Evolutionary conservation across 2,329 filamentous ascomycete genomes (phyloP).

Genomic region (Byssothecium circinans): DNA sequence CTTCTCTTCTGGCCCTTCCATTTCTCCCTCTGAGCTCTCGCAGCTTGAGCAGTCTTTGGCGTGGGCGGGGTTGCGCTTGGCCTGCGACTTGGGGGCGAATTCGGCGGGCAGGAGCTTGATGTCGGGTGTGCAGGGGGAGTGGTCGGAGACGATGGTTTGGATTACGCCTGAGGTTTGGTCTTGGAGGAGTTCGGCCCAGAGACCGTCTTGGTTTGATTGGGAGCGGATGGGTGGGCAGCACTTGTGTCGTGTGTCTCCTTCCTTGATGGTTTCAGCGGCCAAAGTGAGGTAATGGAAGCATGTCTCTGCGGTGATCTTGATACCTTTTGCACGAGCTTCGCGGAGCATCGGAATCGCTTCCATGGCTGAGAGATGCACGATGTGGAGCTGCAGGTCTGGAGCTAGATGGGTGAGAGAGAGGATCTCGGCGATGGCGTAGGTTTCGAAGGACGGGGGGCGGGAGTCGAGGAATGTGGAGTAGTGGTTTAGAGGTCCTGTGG

Average conservation of each 20-base stretch:
- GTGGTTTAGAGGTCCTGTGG: constrained; percentile 69
- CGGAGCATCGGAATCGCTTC: constrained; percentile 82
- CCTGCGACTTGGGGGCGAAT: constrained; percentile 56
- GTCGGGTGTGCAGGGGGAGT: constrained; percentile 93
- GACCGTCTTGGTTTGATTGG: constrained; percentile 75
- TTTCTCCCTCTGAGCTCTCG: constrained; percentile 32
- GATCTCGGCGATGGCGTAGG: constrained; percentile 85
- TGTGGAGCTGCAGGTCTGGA: constrained; percentile 82
- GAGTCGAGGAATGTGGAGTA: constrained; percentile 93
- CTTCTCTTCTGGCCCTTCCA: constrained; percentile 46
- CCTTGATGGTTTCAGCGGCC: constrained; percentile 76
- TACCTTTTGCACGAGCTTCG: constrained; percentile 68
- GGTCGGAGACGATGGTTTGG: constrained; percentile 88
- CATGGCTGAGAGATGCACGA: constrained; percentile 89
- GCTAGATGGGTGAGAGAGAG: constrained; percentile 78
- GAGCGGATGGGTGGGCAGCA: constrained; percentile 91
- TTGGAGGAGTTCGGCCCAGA: constrained; percentile 77
- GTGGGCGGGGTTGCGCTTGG: constrained; percentile 34
- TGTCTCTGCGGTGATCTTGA: constrained; percentile 90
- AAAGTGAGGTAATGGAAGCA: constrained; percentile 94
- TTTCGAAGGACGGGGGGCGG: constrained; percentile 86
- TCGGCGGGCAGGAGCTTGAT: constrained; percentile 81
- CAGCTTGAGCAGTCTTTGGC: constrained; percentile 41
- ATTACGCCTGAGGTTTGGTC: constrained; percentile 71
- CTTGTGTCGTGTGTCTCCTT: constrained; percentile 90